phyloP scores from a whole-genome alignment of 768 basidiomycete species.

The Chlorophyllum brunneum region DNA sequence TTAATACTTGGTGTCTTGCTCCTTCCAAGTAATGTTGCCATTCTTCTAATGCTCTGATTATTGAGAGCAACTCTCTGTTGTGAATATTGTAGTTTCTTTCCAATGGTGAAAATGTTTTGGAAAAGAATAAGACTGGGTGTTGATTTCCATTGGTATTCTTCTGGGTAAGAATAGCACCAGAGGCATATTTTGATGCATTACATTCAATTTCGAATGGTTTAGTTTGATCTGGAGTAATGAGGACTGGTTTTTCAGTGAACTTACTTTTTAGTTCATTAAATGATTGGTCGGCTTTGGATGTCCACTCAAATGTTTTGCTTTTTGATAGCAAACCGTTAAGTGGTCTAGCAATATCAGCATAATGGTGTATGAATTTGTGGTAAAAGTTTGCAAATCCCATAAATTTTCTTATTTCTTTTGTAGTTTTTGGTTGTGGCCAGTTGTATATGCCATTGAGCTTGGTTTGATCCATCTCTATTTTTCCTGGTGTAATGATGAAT shows the following conservation, averaged over 20 bases:
- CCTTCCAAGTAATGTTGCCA: no score
- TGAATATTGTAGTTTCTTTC: no score
- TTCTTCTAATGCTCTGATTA: no score
- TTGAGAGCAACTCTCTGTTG: no score
- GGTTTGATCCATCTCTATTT: conserved; percentile 30
- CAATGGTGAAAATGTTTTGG: no score
- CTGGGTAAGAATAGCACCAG: no score
- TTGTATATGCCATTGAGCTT: conserved; percentile 33
- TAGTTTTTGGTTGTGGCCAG: conserved; percentile 32
- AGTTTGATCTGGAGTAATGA: conserved; percentile 17
- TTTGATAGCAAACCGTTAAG: conserved; percentile 26
- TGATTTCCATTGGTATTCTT: no score
- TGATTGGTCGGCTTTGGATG: conserved; percentile 13
- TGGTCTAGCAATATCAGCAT: conserved; percentile 23
- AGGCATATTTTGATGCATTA: no score
- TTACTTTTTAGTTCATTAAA: conserved; percentile 27
- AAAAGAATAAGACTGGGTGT: no score
- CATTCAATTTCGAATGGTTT: conserved; percentile 24
- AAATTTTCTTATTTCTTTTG: conserved; percentile 34
- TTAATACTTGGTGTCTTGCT: no score
- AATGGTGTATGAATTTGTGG: conserved; percentile 28
- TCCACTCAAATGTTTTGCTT: conserved; percentile 25
- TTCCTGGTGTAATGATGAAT: conserved; percentile 21
- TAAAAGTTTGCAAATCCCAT: conserved; percentile 41
- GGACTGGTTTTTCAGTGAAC: conserved; percentile 22